Percentiles rank a stretch among this genome's conserved stretches.
Conservation (phyloP, 1,139 yeast genomes). For the Blastobotrys ciferrii region DNA sequence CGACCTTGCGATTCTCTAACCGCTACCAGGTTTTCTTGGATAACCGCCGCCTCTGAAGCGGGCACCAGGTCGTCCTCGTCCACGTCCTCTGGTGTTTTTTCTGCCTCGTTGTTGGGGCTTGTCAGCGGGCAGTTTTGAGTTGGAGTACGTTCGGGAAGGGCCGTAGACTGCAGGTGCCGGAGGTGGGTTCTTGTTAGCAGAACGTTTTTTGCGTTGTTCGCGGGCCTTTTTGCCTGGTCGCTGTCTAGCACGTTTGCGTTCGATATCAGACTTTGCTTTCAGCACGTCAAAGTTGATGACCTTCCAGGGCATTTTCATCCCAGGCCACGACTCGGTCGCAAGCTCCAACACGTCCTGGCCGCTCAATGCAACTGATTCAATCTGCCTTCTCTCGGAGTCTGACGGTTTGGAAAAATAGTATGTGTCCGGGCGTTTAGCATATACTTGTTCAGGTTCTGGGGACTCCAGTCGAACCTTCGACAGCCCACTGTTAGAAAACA, state of each 20-base stretch:
- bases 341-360: constrained; percentile 26
- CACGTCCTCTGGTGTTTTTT: constrained; percentile 8
- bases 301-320: constrained; percentile 26
- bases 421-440: constrained; percentile 27
- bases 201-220: constrained; percentile 15
- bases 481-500: constrained; percentile 13
- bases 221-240: constrained; percentile 39
- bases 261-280: constrained; percentile 26
- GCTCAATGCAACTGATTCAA: constrained; percentile 24
- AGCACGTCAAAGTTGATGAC: constrained; percentile 30
- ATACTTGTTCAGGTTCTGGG: constrained; percentile 13
- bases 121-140: not conserved
- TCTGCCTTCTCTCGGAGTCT: constrained; percentile 15
- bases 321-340: constrained; percentile 17
- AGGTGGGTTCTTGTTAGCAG: not conserved
- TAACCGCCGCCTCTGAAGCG: constrained; percentile 7
- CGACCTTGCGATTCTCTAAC: no score
- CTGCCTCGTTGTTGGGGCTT: not conserved
- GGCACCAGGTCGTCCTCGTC: constrained; percentile 6
- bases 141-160: not conserved
- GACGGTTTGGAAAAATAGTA: constrained; percentile 26
- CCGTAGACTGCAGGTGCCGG: not conserved
- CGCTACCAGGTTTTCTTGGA: constrained; percentile 8
- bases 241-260: constrained; percentile 23
- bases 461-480: constrained; percentile 12